Evolutionary conservation across 1,139 yeast genomes (phyloP), one percentile per base, ranked within the genome.

Genomic region (Suhomyces wounanorum): DNA sequence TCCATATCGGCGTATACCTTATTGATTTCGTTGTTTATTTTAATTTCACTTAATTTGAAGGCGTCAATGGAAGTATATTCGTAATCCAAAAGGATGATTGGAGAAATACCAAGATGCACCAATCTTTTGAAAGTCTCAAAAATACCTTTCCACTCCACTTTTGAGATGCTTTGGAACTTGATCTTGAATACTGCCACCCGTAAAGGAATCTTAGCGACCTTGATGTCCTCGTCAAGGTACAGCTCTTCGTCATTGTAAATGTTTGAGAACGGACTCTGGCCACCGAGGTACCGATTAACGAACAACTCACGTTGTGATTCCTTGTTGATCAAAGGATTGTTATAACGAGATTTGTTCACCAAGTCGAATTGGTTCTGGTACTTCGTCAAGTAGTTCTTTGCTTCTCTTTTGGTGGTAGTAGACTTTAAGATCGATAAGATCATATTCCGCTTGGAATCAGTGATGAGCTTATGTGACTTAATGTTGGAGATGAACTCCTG

Each of bases 391-490:
- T 87, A 87, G 52, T 83, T 83, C 55, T 77, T 75, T 3, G 90
- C 89, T 62, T 87, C 95, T 56, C 95, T 67, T 63, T 85, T 86
- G 1, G 94, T 87, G 11, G 92, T 87, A 6, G 95, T 85, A 6
- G 90, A 83, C 59, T 81, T 84, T 48, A 87, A 69, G 30, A 87
- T 85, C 5, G 90, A 83, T 21, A 86, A 68, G n/a, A 87, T 83
- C 45, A 87, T 67, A 54, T 83, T 83, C 44, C 81, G 58, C 52
- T 75, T 77, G 30, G 76, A 70, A 54, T 68, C 71, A 8, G 80
- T 75, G 13, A 60, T 58, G 11, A 58, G 46, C 49, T 66, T 61
- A 50, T 74, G 75, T 4, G 70, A 63, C 49, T 68, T 70, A 47
- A 75, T 53, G 57, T 76, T 77, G 40, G 80, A 75, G 31, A 74